Conservation (phyloP, 768 basidiomycete species). For the Kondoa malvinella region DNA sequence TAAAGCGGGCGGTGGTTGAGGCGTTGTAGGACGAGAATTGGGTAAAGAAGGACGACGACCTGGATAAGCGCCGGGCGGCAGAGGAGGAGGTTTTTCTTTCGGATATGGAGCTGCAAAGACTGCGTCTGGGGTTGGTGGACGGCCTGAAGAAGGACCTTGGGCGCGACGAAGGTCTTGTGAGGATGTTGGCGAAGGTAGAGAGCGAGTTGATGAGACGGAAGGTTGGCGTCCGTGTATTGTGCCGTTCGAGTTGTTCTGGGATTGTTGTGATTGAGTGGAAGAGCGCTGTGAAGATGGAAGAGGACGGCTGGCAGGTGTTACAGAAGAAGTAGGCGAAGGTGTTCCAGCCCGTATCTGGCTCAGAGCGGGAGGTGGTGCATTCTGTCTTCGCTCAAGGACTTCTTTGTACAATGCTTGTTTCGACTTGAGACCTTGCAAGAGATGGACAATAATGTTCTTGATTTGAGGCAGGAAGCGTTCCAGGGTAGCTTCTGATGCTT, state of each 20-base stretch:
- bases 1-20: not conserved
- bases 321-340: not conserved
- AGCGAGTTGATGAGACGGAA: not conserved
- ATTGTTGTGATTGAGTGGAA: not conserved
- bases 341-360: not conserved
- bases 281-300: not conserved
- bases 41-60: not conserved
- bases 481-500: conserved; percentile 66
- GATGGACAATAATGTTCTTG: conserved; percentile 72
- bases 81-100: not conserved
- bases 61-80: not conserved
- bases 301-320: not conserved
- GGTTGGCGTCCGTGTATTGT: not conserved
- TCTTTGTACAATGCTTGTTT: conserved; percentile 74
- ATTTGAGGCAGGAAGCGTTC: conserved; percentile 79
- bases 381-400: conserved; percentile 5
- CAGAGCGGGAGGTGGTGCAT: not conserved
- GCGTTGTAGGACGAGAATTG: not conserved
- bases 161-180: not conserved
- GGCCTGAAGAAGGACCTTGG: not conserved
- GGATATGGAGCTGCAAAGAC: not conserved
- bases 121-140: conserved; percentile 1
- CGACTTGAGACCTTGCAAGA: conserved; percentile 78
- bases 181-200: conserved; percentile 8
- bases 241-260: not conserved